These are phyloP conservation scores for Phylloporus sp. DNA, from an alignment of 1,284 basidiomycete genomes.

Conservation along the genomic window DNA sequence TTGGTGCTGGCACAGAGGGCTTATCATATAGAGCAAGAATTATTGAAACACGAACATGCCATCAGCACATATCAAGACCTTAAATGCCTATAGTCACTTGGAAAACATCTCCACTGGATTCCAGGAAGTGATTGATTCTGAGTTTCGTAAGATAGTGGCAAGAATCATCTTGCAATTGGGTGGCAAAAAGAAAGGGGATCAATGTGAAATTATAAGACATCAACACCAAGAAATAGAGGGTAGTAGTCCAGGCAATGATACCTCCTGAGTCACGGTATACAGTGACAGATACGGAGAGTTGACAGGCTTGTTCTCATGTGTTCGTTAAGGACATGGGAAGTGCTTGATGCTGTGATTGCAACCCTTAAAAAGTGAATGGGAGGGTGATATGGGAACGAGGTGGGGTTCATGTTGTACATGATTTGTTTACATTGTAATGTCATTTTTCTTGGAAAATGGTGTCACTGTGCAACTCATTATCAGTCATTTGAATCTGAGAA, in stretches of 20 bases:
- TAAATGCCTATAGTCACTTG: conserved; percentile 87
- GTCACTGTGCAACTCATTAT: conserved; percentile 90
- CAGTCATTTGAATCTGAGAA: conserved; percentile 82
- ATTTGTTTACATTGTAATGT: neutral
- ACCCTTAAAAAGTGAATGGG: conserved; percentile 93
- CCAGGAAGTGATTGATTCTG: conserved; percentile 95
- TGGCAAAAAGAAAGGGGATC: conserved; percentile 68
- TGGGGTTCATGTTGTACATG: conserved; percentile 41
- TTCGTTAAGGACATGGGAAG: conserved; percentile 80
- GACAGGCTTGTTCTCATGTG: conserved; percentile 91
- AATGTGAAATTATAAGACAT: conserved; percentile 76
- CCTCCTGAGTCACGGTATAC: conserved; percentile 76
- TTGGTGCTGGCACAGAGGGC: conserved; percentile 5
- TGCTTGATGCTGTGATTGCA: conserved; percentile 73
- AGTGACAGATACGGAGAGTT: conserved; percentile 85
- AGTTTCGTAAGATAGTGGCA: conserved; percentile 89
- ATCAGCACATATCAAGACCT: conserved; percentile 86
- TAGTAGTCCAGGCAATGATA: conserved; percentile 88
- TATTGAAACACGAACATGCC: conserved; percentile 76
- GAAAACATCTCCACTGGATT: conserved; percentile 95
- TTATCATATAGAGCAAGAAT: conserved; percentile 66
- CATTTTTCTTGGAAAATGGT: conserved; percentile 69
- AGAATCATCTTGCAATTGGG: conserved; percentile 88
- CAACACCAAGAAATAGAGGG: conserved; percentile 84
- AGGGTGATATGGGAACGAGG: conserved; percentile 95